A percentile compares a stretch with the other conserved stretches of the same genome.
Evolutionary conservation across 2,329 filamentous ascomycete genomes (phyloP).

Genomic region (Talaromyces sp.): DNA sequence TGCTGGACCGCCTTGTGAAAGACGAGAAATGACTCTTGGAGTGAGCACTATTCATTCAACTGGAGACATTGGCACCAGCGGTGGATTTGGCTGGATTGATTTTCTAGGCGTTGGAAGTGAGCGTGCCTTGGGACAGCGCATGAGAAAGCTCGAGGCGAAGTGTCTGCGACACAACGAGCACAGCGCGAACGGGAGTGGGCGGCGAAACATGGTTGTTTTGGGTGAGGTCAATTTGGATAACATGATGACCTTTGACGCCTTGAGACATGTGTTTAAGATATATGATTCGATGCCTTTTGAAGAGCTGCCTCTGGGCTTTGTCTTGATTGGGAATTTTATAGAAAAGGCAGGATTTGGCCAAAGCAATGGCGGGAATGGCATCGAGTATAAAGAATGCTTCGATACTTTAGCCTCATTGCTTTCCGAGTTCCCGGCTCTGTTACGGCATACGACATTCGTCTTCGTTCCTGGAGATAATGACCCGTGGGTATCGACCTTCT

Average conservation of each 20-base stretch:
- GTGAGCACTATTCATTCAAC: conserved; percentile 46
- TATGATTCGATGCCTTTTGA: conserved; percentile 64
- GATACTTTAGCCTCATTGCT: conserved; percentile 78
- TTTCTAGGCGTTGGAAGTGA: conserved; percentile 90
- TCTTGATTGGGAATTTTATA: conserved; percentile 80
- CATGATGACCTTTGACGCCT: conserved; percentile 70
- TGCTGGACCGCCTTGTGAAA: conserved; percentile 85
- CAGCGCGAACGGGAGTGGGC: conserved; percentile 22
- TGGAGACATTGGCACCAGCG: conserved; percentile 49
- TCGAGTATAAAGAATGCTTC: conserved; percentile 96
- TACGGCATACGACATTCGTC: conserved; percentile 75
- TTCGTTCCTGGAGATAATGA: conserved; percentile 97
- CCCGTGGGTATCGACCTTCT: conserved; percentile 86
- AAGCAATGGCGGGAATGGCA: conserved; percentile 68
- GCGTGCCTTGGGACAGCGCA: conserved; percentile 71
- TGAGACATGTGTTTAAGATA: conserved; percentile 68
- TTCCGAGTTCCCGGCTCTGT: conserved; percentile 73
- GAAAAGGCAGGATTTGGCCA: conserved; percentile 55
- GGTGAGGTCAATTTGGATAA: conserved; percentile 84
- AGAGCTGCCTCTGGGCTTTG: conserved; percentile 68
- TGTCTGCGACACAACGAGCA: conserved; percentile 45
- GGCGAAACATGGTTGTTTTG: conserved; percentile 62
- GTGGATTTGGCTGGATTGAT: conserved; percentile 94
- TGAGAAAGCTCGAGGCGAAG: conserved; percentile 72
- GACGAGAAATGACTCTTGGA: conserved; percentile 71